phyloP scores from a whole-genome alignment of 2,329 filamentous ascomycete genomes.

The Cladobotryum mycophilum region DNA sequence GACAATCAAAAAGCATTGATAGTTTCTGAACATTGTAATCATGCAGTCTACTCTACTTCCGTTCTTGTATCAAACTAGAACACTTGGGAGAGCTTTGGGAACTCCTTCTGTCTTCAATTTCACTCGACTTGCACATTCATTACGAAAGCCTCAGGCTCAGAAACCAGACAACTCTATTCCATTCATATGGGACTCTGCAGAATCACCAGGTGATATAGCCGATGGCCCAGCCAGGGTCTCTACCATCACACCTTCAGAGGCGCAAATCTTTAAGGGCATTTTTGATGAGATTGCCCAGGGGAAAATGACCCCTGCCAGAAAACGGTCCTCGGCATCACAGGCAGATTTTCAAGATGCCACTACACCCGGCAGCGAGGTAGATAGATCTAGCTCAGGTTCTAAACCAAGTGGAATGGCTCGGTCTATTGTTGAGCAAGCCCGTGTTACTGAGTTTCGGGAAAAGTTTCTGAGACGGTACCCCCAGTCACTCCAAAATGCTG shows the following conservation, averaged over 20 bases:
- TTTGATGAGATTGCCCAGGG: conserved; percentile 38
- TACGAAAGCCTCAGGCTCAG: conserved; percentile 9
- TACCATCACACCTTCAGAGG: conserved; percentile 54
- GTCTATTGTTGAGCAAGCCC: conserved; percentile 28
- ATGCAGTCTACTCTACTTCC: conserved; percentile 51
- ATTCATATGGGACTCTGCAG: conserved; percentile 40
- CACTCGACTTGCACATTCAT: conserved; percentile 17
- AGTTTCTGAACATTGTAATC: background rate
- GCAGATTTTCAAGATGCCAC: background rate
- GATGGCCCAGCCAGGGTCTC: conserved; percentile 18
- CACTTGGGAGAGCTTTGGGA: conserved; percentile 33
- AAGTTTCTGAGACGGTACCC: conserved; percentile 34
- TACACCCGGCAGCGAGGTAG: background rate
- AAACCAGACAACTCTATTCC: conserved; percentile 39
- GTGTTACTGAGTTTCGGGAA: conserved; percentile 27
- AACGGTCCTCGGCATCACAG: conserved; percentile 12
- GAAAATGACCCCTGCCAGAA: conserved; percentile 25
- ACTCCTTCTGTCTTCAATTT: conserved; percentile 18
- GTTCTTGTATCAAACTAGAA: conserved; percentile 68
- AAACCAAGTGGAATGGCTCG: conserved; percentile 14
- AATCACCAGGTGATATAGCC: background rate
- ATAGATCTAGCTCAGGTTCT: background rate
- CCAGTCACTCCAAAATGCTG: conserved; percentile 32
- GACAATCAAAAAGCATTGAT: background rate
- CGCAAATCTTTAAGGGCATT: conserved; percentile 54